Base-by-base conservation (phyloP, 352 stramenopile genomes). In the Aphanomyces euteiches region DNA sequence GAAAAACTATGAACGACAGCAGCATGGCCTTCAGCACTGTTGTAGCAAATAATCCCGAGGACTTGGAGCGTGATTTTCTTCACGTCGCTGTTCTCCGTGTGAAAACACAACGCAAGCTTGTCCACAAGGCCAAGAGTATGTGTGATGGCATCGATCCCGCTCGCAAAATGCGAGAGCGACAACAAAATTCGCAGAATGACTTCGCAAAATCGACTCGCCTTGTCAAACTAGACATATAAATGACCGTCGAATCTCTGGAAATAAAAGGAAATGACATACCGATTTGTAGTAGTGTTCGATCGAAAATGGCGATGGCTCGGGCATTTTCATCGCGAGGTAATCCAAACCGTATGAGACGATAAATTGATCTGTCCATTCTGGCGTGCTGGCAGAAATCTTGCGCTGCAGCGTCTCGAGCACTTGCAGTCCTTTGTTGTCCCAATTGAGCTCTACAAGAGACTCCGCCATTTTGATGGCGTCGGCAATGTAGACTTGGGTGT, bases 261-360 rank as follows among this genome's bases (percentile, higher is more conserved):
- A 63, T 13, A 37, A 63, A 8, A 43, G 19, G 36, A 43, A 8
- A n/a, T 13, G 56, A 67, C 41, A 1, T 67, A 67, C 59, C 12
- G 7, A 41, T 36, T 67, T 67, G 59, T 67, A 67, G 37, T 73
- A 78, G 43, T 90, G 80, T 60, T 94, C 86, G 21, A 94, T 84
- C 0, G 86, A 78, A 63, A 92, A 94, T 7, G 86, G 86, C 7
- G 86, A 92, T 45, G 86, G 83, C 39, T 94, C 84, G 0, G 86
- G 86, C 15, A 94, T 78, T 73, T 94, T 94, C 84, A 92, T 94
- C 0, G 86, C 90, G 37, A 94, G 72, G 56, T 94, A 94, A 37
- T 94, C 86, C 40, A 94, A 78, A 2, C 86, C 86, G 59, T 92
- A 94, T 56, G 82, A 77, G 7, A 73, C 77, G 10, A 94, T 61